Evolutionary conservation across 2,329 filamentous ascomycete genomes (phyloP).

Genomic region (Colletotrichum sp.): DNA sequence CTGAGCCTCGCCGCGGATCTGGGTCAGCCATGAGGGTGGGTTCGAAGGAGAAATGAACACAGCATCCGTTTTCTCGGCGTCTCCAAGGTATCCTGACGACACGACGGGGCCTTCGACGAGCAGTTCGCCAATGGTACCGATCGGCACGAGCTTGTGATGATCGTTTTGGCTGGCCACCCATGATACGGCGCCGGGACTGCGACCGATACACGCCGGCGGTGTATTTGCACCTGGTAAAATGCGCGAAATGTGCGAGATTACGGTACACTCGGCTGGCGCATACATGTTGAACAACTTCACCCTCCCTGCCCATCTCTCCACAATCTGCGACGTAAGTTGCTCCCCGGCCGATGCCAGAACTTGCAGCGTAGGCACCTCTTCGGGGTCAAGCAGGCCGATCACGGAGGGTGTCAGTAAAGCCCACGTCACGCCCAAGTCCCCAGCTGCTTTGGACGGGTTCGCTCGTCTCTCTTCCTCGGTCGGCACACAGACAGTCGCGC

Average conservation of each 20-base stretch:
- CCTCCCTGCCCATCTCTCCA: slow-evolving; percentile 23
- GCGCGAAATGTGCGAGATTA: not conserved
- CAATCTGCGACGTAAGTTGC: slow-evolving; percentile 21
- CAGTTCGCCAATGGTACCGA: not conserved
- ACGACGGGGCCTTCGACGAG: not conserved
- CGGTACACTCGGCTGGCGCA: slow-evolving; percentile 28
- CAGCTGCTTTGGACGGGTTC: slow-evolving; percentile 1
- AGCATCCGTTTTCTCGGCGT: not conserved
- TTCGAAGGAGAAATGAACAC: not conserved
- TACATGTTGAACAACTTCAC: slow-evolving; percentile 26
- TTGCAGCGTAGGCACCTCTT: slow-evolving; percentile 37
- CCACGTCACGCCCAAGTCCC: not conserved
- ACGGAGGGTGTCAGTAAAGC: not conserved
- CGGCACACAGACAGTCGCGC: slow-evolving; percentile 44
- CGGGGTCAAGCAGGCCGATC: slow-evolving; percentile 40
- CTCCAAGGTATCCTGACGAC: not conserved
- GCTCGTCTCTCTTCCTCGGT: slow-evolving; percentile 36
- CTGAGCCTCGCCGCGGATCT: not conserved
- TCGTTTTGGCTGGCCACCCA: slow-evolving; percentile 28
- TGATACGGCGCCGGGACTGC: not conserved
- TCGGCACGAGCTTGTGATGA: not conserved
- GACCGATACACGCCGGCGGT: not conserved
- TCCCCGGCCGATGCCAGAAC: slow-evolving; percentile 35
- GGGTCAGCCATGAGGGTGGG: not conserved
- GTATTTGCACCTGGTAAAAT: not conserved